Evolutionary conservation across 192 early-diverging fungal genomes (phyloP).

Genomic region (Linderina pennispora): DNA sequence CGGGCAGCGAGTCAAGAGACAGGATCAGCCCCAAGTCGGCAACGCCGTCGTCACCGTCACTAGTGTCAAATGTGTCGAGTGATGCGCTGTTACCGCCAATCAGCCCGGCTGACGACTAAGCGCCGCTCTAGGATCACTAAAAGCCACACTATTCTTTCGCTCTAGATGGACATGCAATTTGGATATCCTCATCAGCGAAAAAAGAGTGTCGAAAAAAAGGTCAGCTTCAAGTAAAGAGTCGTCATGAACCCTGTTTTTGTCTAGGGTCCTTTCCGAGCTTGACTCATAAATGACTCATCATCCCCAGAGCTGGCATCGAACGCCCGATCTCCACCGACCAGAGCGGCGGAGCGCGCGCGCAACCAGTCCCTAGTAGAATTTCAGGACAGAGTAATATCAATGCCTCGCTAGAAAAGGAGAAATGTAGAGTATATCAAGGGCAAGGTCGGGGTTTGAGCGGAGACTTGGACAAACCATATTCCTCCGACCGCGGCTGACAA

Average conservation of each 20-base stretch:
- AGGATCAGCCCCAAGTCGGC: not conserved
- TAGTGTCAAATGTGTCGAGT: not conserved
- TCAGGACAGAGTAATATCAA: too few relatives aligned
- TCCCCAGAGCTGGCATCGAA: too few relatives aligned
- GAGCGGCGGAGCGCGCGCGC: too few relatives aligned
- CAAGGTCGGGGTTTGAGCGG: too few relatives aligned
- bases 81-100: constrained; percentile 34
- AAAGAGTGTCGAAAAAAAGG: not conserved
- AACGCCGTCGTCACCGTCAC: not conserved
- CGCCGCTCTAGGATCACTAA: not conserved
- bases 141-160: not conserved
- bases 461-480: too few relatives aligned
- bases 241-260: constrained; percentile 15
- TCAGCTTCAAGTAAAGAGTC: constrained; percentile 5
- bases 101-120: not conserved
- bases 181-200: not conserved
- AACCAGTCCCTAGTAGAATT: too few relatives aligned
- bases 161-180: not conserved
- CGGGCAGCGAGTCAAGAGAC: not conserved
- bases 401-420: too few relatives aligned
- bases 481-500: too few relatives aligned
- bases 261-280: constrained; percentile 19
- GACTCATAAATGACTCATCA: too few relatives aligned
- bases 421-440: too few relatives aligned
- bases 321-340: too few relatives aligned